A percentile compares a stretch with the other conserved stretches of the same genome.
Conservation (phyloP, 129 eudicot species). For the carrot (Daucus carota) region DH1_v3.0 NC_030381.2:50105001-50105500, state of each 20-base stretch:
- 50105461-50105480: slow-evolving; percentile 70
- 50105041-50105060: slow-evolving; percentile 97
- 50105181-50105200: not conserved
- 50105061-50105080: slow-evolving; percentile 84
- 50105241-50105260: not conserved
- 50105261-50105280: not conserved
- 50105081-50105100: slow-evolving; percentile 96
- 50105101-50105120: slow-evolving; percentile 80
- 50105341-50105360: slow-evolving; percentile 62
- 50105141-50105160: not conserved
- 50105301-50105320: not conserved
- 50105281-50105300: not conserved
- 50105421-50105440: slow-evolving; percentile 77
- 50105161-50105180: not conserved
- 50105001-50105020: slow-evolving; percentile 78
- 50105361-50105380: slow-evolving; percentile 85
- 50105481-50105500: slow-evolving; percentile 60
- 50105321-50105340: not conserved
- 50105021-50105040: slow-evolving; percentile 89
- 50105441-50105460: slow-evolving; percentile 43
- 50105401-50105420: slow-evolving; percentile 91
- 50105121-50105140: slow-evolving; percentile 66
- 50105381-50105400: slow-evolving; percentile 95
- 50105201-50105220: not conserved
- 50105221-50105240: not conserved